phyloP scores from a whole-genome alignment of 2,329 filamentous ascomycete species.

The Boeremia exigua region DNA sequence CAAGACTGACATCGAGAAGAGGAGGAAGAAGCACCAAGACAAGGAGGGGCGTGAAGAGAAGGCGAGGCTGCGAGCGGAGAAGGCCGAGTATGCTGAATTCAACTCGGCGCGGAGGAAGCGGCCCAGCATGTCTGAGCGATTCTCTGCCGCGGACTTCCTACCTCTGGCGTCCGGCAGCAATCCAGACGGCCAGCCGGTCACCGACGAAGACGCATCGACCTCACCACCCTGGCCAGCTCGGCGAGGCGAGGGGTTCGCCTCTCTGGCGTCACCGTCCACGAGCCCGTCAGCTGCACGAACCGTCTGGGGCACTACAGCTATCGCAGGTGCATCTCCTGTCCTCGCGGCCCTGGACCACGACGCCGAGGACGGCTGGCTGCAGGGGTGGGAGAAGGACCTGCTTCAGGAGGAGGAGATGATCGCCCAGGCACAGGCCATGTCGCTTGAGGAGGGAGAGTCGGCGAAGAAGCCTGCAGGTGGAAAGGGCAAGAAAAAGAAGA shows the following conservation, averaged over 20 bases:
- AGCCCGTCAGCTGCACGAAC: constrained; percentile 79
- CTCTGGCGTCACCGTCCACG: constrained; percentile 78
- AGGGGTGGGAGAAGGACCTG: constrained; percentile 81
- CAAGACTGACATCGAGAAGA: constrained; percentile 74
- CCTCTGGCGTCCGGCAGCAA: constrained; percentile 41
- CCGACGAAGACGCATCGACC: constrained; percentile 47
- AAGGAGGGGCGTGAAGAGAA: constrained; percentile 88
- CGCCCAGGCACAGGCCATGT: constrained; percentile 55
- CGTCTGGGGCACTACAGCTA: constrained; percentile 86
- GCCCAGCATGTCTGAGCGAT: constrained; percentile 60
- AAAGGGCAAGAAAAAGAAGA: constrained; percentile 70
- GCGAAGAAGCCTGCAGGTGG: constrained; percentile 49
- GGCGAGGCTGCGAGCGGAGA: constrained; percentile 81
- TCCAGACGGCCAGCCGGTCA: constrained; percentile 30
- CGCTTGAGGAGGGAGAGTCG: constrained; percentile 33
- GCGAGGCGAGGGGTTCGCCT: constrained; percentile 64
- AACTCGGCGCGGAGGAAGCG: constrained; percentile 69
- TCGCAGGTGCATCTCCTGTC: constrained; percentile 65
- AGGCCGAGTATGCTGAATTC: constrained; percentile 74
- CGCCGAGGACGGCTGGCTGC: constrained; percentile 82
- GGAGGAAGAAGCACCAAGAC: constrained; percentile 78
- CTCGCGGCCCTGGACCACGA: constrained; percentile 50
- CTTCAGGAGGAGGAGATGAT: constrained; percentile 63
- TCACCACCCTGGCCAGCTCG: constrained; percentile 60
- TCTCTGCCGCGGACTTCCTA: constrained; percentile 58